Conservation (phyloP, 768 basidiomycete genomes). For the Xerocomellus chrysenteron region DNA sequence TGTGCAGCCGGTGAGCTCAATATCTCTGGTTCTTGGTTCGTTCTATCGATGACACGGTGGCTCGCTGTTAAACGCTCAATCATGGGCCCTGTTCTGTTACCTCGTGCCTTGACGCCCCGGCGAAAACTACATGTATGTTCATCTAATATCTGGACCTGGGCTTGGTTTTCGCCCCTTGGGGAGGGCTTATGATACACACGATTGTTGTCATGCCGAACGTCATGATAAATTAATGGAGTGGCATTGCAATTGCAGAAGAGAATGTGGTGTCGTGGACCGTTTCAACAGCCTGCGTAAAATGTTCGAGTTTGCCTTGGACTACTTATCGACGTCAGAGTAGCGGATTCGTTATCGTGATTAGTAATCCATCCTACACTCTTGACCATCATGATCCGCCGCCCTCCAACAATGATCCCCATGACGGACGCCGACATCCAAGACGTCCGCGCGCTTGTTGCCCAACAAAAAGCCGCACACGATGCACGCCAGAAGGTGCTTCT, state of each 20-base stretch:
- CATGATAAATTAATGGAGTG: neutral
- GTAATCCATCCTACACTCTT: no score
- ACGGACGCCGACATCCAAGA: slow-evolving; percentile 78
- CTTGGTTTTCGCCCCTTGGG: neutral
- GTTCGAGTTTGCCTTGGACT: no score
- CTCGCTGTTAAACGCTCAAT: no score
- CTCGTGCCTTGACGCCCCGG: neutral
- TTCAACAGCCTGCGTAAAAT: no score
- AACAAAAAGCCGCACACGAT: slow-evolving; percentile 44
- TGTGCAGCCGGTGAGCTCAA: no score
- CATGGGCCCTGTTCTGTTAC: neutral
- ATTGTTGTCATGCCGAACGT: no score
- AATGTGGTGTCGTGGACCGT: no score
- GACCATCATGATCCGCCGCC: slow-evolving; percentile 64
- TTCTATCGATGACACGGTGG: no score
- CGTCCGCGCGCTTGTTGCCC: slow-evolving; percentile 57
- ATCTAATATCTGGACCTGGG: neutral
- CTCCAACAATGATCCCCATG: slow-evolving; percentile 75
- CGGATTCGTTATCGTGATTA: no score
- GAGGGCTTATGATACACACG: neutral
- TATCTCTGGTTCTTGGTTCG: neutral
- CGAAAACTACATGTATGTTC: slow-evolving; percentile 2
- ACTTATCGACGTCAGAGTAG: no score
- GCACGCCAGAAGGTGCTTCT: slow-evolving; percentile 41
- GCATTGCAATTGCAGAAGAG: no score